Evolutionary conservation across 2,329 filamentous ascomycete species (phyloP).

Genomic region (Fusarium chlamydosporum): DNA sequence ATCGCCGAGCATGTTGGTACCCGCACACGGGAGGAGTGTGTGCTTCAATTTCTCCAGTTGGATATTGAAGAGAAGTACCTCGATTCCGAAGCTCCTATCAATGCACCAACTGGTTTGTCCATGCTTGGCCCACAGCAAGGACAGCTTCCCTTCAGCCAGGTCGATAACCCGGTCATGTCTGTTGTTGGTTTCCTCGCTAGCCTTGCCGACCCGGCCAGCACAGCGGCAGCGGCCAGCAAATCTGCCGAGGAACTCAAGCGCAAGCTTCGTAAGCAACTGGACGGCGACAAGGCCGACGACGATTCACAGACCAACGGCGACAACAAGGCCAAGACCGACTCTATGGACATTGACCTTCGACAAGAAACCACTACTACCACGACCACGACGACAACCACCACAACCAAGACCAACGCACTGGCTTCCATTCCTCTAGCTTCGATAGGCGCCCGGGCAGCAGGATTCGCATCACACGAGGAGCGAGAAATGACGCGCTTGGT

Average conservation of each 20-base stretch:
- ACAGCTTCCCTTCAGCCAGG: slow-evolving; percentile 88
- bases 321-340: slow-evolving; percentile 69
- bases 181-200: slow-evolving; percentile 95
- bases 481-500: slow-evolving; percentile 96
- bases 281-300: slow-evolving; percentile 61
- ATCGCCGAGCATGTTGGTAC: slow-evolving; percentile 94
- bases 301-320: slow-evolving; percentile 71
- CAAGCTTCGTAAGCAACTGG: slow-evolving; percentile 82
- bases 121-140: slow-evolving; percentile 81
- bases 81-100: slow-evolving; percentile 75
- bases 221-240: slow-evolving; percentile 89
- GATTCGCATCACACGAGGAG: slow-evolving; percentile 94
- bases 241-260: slow-evolving; percentile 89
- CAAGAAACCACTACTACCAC: slow-evolving; percentile 68
- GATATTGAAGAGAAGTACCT: slow-evolving; percentile 98
- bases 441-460: slow-evolving; percentile 86
- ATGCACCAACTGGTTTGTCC: slow-evolving; percentile 70
- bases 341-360: slow-evolving; percentile 74
- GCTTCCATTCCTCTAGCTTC: slow-evolving; percentile 87
- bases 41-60: slow-evolving; percentile 94
- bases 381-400: slow-evolving; percentile 65
- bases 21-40: slow-evolving; percentile 93
- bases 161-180: slow-evolving; percentile 96
- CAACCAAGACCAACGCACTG: slow-evolving; percentile 64
- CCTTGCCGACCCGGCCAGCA: slow-evolving; percentile 89